Base-by-base conservation (phyloP, 768 basidiomycete genomes). In the Russula earlei region DNA sequence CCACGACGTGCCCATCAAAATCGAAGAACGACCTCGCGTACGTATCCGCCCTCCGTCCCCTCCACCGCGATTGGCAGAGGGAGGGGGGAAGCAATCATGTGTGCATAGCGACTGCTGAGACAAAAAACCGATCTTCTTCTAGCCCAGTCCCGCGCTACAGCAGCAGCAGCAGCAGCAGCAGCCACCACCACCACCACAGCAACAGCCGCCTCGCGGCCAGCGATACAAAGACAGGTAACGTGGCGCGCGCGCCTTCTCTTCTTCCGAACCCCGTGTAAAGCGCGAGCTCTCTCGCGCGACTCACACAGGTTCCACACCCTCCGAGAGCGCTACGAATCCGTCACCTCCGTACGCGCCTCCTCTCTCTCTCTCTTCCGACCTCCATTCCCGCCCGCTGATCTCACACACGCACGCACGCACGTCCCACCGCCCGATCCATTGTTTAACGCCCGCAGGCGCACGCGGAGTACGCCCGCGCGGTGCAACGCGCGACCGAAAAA, bases 221-320 rank as follows among this genome's bases (percentile, higher is more conserved):
- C 38, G 61, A 12, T 63, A 63, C 53, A 63, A 63, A 43, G 62
- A 63, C 56, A 63, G 60, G 62, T 63, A 11, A 49, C 25, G 58
- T 31, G 15, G 34, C 12, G 4, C 12, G 19, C n/a, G n/a, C n/a
- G n/a, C n/a, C n/a, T n/a, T n/a, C n/a, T n/a, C n/a, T n/a, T n/a
- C n/a, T n/a, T n/a, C n/a, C n/a, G n/a, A n/a, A n/a, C n/a, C n/a
- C n/a, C n/a, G n/a, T n/a, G n/a, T n/a, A n/a, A n/a, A n/a, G n/a
- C n/a, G n/a, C n/a, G n/a, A n/a, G n/a, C n/a, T n/a, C n/a, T n/a
- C n/a, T n/a, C 5, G 25, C 9, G 25, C 11, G 1, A 17, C 11
- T 9, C 15, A 12, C 25, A n/a, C 25, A 62, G 62, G 45, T 62
- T 62, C 49, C 62, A 62, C 38, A 20, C 43, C 4, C 52, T 62